Base-by-base conservation (phyloP, 176 grass and related monocot genomes). In the maize (Zea mays) region DNA sequence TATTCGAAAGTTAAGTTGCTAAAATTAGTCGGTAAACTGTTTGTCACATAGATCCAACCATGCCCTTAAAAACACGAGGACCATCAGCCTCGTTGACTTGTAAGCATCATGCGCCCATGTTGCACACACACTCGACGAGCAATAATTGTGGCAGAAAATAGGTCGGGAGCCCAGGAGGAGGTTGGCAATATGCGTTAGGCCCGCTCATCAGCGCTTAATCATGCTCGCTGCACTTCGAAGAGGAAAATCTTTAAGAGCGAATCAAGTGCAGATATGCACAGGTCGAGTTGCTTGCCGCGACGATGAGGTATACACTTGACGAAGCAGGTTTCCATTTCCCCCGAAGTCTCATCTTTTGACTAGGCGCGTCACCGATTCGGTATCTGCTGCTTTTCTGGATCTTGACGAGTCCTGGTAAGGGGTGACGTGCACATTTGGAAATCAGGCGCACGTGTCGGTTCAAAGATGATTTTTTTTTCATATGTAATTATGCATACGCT, bases 401-500 rank as follows among this genome's bases (percentile, higher is more conserved):
- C 61, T 41, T 4, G 12, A 33, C 44, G 62, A 74, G 2, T 47
- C 38, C 39, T 62, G 62, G 27, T 5, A 54, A 46, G 20, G 5
- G 54, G 8, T 80, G 63, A 74, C 75, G 60, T 17, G 8, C 71
- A 7, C 1, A 51, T 49, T 58, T 8, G 38, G 40, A 64, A 86
- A 40, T 1, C 11, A 27, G 8, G 56, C 20, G n/a, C 7, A 27
- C 10, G 8, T 5, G 9, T 62, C 2, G 42, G 62, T 68, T 7
- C 52, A 40, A 12, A 54, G 15, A 39, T 19, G 8, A 10, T 39
- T 39, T 17, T 43, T 39, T 17, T 8, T 51, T 51, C 16, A 8
- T 56, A 55, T 54, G 4, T 12, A n/a, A n/a, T n/a, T n/a, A n/a
- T n/a, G n/a, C n/a, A 7, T 45, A 20, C 5, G 36, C 1, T 65